These are phyloP conservation scores for Fusarium acutatum DNA, from an alignment of 2,329 filamentous ascomycete genomes.

Conservation along the genomic window DNA sequence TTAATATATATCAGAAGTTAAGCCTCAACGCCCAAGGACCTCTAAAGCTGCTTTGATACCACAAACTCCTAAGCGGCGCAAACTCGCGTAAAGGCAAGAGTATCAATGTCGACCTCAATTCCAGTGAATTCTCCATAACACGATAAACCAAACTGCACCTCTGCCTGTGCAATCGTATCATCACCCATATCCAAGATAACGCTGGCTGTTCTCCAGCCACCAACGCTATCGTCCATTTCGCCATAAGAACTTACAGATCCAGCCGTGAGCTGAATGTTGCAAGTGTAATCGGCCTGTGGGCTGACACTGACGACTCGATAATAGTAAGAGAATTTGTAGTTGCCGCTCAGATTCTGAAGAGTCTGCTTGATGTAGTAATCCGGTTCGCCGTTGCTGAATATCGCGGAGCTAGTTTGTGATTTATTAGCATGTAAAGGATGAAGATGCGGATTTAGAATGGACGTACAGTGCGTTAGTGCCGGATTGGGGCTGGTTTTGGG, in stretches of 20 bases:
- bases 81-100: background rate
- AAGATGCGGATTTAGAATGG: rapidly evolving
- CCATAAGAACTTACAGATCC: background rate
- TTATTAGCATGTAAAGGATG: background rate
- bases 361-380: background rate
- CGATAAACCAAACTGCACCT: background rate
- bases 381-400: rapidly evolving
- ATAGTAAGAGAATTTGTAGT: background rate
- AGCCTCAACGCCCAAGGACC: background rate
- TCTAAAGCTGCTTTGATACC: rapidly evolving
- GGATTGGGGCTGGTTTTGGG: background rate
- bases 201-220: background rate
- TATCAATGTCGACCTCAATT: background rate
- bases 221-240: rapidly evolving
- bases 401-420: background rate
- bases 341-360: background rate
- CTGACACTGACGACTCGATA: background rate
- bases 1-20: background rate
- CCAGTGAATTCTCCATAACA: background rate
- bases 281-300: rapidly evolving
- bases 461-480: background rate
- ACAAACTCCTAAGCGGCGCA: background rate
- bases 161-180: background rate
- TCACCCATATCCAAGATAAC: background rate
- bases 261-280: background rate